phyloP scores from a whole-genome alignment of 257 asterid genomes.

The Lantana camara region DNA sequence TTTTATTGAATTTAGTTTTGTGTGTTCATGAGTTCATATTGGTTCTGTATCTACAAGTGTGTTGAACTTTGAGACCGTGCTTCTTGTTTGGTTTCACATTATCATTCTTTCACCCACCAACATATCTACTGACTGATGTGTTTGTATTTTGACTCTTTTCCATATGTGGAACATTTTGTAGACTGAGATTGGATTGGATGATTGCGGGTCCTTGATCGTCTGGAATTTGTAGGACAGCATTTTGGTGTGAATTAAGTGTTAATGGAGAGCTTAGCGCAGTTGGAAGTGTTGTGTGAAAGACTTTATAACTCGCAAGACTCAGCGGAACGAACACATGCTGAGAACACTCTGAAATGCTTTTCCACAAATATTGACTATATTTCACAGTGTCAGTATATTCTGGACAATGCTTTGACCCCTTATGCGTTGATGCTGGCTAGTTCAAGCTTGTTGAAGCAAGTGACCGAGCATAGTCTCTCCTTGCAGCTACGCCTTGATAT shows the following conservation, averaged over 20 bases:
- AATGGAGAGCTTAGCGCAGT: slow-evolving; percentile 99
- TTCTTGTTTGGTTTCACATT: slow-evolving; percentile 28
- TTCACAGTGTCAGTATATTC: slow-evolving; percentile 95
- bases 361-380: slow-evolving; percentile 88
- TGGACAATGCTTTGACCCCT: slow-evolving; percentile 98
- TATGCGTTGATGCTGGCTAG: slow-evolving; percentile 99
- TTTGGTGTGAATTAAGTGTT: slow-evolving; percentile 38
- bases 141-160: slow-evolving; percentile 36
- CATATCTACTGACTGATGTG: slow-evolving; percentile 25
- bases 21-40: slow-evolving; percentile 26
- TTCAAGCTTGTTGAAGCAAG: slow-evolving; percentile 99
- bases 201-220: slow-evolving; percentile 57
- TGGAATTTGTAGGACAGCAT: slow-evolving; percentile 45
- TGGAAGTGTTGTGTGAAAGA: slow-evolving; percentile 96
- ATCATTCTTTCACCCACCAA: slow-evolving; percentile 27
- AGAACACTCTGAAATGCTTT: slow-evolving; percentile 96
- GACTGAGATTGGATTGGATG: slow-evolving; percentile 68
- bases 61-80: slow-evolving; percentile 18
- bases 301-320: slow-evolving; percentile 96
- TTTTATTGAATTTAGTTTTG: slow-evolving; percentile 20
- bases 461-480: slow-evolving; percentile 90
- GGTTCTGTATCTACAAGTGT: slow-evolving; percentile 22
- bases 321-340: slow-evolving; percentile 94
- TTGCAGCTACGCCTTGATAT: slow-evolving; percentile 98
- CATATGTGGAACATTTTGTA: slow-evolving; percentile 48